Evolutionary conservation across 164 flowering plant species (phyloP).

Genomic region (Nymphaea colorata): DNA sequence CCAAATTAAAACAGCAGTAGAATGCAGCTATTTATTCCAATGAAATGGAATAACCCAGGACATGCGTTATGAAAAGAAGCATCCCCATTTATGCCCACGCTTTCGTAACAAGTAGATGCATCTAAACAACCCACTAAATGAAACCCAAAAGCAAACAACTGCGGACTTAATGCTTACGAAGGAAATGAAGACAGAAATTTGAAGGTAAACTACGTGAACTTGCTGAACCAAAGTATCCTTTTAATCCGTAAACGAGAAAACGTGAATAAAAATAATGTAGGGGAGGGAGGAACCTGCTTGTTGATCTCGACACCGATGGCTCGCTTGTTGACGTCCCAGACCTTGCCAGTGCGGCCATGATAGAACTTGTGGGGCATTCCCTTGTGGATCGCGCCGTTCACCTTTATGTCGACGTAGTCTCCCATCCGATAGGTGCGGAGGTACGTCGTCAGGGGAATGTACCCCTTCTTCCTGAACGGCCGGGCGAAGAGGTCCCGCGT

Average conservation of each 20-base stretch:
- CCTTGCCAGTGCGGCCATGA: slow-evolving; percentile 77
- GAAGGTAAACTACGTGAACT: no score
- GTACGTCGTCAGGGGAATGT: slow-evolving; percentile 47
- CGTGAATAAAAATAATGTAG: background rate
- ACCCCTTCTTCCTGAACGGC: slow-evolving; percentile 72
- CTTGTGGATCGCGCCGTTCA: slow-evolving; percentile 75
- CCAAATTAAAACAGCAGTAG: no score
- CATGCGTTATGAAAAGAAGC: no score
- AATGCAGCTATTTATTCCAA: no score
- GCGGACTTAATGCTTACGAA: no score
- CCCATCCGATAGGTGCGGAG: slow-evolving; percentile 45
- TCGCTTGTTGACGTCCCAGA: slow-evolving; percentile 87
- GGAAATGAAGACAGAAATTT: no score
- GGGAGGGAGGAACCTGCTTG: slow-evolving; percentile 45
- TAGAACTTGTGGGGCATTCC: slow-evolving; percentile 93
- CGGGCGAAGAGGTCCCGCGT: slow-evolving; percentile 61
- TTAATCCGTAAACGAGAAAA: background rate
- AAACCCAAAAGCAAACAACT: no score
- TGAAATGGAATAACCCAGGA: no score
- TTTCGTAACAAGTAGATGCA: no score
- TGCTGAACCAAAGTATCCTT: background rate
- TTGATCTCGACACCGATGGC: slow-evolving; percentile 76
- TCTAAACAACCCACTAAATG: no score
- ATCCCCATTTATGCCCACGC: no score
- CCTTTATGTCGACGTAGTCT: slow-evolving; percentile 70